A percentile compares a stretch with the other conserved stretches of the same genome.
Conservation (phyloP, 1,284 basidiomycete genomes). For the Marasmius sp. region DNA sequence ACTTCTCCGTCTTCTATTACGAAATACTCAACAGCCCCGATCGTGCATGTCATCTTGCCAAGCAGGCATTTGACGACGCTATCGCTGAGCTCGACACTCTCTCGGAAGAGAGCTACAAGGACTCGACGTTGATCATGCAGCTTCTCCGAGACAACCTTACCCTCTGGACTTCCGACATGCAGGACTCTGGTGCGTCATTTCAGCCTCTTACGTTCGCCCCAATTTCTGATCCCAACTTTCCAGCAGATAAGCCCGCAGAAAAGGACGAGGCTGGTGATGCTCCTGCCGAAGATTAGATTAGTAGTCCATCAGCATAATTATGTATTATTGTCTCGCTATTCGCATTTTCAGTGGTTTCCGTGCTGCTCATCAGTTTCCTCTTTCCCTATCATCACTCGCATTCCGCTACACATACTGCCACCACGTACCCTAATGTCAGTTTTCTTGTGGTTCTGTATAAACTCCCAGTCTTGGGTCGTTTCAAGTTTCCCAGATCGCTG, state of each 20-base stretch:
- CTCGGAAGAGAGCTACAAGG: slow-evolving; percentile 99
- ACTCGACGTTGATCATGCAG: slow-evolving; percentile 99
- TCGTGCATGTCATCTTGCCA: slow-evolving; percentile 98
- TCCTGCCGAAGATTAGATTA: slow-evolving; percentile 57
- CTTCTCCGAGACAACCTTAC: slow-evolving; percentile 98
- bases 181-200: slow-evolving; percentile 68
- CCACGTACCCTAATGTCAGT: neutral
- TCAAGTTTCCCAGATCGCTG: too few relatives aligned
- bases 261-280: slow-evolving; percentile 64
- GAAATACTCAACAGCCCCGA: slow-evolving; percentile 99
- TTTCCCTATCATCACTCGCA: neutral
- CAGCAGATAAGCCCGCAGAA: slow-evolving; percentile 67
- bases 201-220: neutral
- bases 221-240: slow-evolving; percentile 13
- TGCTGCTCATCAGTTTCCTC: slow-evolving; percentile 10
- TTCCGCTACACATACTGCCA: neutral
- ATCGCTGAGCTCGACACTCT: slow-evolving; percentile 99
- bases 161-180: slow-evolving; percentile 98
- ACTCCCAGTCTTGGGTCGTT: neutral
- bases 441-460: neutral
- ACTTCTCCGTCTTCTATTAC: slow-evolving; percentile 99
- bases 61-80: slow-evolving; percentile 99
- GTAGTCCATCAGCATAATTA: slow-evolving; percentile 22
- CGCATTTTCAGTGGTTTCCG: slow-evolving; percentile 17
- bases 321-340: slow-evolving; percentile 19